Base-by-base conservation (phyloP, 257 asterid genomes). In the Anisodus tanguticus region DNA sequence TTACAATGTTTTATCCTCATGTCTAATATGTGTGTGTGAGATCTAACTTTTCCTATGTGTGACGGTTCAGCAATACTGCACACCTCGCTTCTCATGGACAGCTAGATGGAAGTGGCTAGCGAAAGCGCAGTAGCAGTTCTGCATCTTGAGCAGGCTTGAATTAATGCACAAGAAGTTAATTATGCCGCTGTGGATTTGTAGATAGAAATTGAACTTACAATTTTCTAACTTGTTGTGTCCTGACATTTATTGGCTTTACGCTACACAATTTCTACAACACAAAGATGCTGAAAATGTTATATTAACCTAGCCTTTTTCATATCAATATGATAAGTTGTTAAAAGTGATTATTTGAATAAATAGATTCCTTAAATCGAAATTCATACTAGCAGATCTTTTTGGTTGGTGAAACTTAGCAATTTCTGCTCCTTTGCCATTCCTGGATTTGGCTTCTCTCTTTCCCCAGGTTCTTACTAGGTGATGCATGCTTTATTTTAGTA, bases 71-170 rank as follows among this genome's bases (percentile, higher is more conserved):
- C 97, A 90, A 90, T 95, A 95, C 89, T 98, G 98, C 97, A 13
- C 98, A 93, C 88, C 93, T 93, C 12, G 92, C 89, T 67, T 95
- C 98, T 71, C 92, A 85, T n/a, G 98, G 97, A 82, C 94, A 92
- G 82, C 88, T 95, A 74, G 97, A 95, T 83, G 98, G 98, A 85
- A 92, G 97, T 76, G 97, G 98, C 81, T 95, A 91, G 88, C 76
- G 35, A 76, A 80, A 69, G 84, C 8, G 9, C 5, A 13, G 45
- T 7, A 76, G 81, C 0, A 76, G 26, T 3, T 22, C 41, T 22
- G 16, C 62, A 15, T 57, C 12, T 11, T 49, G 60, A 74, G 45
- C 80, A 47, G 60, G 62, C 9, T 51, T 76, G 22, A 12, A 6
- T 7, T 62, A 74, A 74, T 6, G n/a, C 13, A 39, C 43, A 49